Base-by-base conservation (phyloP, 1,284 basidiomycete genomes). In the Sphagnurus paluster region DNA sequence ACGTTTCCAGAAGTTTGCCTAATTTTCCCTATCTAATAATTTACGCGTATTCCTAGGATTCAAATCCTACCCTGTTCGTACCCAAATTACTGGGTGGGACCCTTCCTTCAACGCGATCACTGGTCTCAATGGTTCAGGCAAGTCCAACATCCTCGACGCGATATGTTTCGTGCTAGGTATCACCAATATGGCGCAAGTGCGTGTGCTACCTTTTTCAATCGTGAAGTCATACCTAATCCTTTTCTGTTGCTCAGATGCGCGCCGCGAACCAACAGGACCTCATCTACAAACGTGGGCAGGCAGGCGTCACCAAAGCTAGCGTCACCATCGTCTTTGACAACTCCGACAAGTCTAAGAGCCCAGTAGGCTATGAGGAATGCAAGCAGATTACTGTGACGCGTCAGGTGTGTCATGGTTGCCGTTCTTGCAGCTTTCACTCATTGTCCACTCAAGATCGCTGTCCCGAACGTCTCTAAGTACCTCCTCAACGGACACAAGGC, bases 281-380 rank as follows among this genome's bases (percentile, higher is more conserved):
- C 56, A 98, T 99, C 51, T 97, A 97, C 78, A 97, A 91, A 68
- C 92, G 96, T 36, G 97, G 97, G 2, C 95, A 98, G 66, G 96
- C 97, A 8, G 97, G 97, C 14, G 79, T 99, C 50, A 95, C 93
- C 3, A 97, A 97, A 72, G 97, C 97, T 0, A 96, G 93, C 51
- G 97, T 99, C 2, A 98, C 97, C 11, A 94, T 99, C 60, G 95
- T 99, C 1, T 99, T 99, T 66, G 93, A 99, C 77, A 99, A 99
- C 66, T 90, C 92, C n/a, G 94, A 99, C 65, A 78, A 83, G 23
- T 76, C 81, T 14, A 93, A 83, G 50, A 93, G 91, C 54, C 97
- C 95, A 0, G 78, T 88, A 1, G 94, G 94, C 1, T 82, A 91
- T 36, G 87, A 94, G 63, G 79, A 89, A 50, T 85, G 75, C 46